Percentiles rank a stretch among this genome's conserved stretches.
Conservation (phyloP, 345 rosid genomes). For the Eucalyptus paniculata region DNA sequence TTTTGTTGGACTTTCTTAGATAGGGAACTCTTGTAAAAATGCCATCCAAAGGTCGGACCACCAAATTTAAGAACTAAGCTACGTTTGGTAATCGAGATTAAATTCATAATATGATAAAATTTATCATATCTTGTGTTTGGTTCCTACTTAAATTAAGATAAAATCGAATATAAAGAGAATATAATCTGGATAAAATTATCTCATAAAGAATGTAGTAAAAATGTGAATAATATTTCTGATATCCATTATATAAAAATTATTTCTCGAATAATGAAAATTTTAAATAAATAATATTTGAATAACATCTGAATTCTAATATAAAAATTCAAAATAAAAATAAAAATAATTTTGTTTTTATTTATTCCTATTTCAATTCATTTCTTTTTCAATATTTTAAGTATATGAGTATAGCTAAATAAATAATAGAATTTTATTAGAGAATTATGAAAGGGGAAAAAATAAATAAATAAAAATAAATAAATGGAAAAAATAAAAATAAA, state of each 20-base stretch:
- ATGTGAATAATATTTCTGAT: accelerated
- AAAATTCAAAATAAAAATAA: no score
- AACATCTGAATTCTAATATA: no score
- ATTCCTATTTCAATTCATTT: neutral
- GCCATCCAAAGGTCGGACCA: accelerated
- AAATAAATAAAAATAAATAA: no score
- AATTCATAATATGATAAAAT: no score
- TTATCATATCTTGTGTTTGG: accelerated
- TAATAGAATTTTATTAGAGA: neutral
- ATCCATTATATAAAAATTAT: no score
- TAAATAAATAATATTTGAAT: neutral
- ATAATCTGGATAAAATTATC: no score
- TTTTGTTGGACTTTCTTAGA: no score
- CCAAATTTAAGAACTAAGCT: no score
- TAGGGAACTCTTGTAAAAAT: accelerated
- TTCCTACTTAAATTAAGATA: accelerated
- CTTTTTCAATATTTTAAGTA: neutral
- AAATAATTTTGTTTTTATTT: no score
- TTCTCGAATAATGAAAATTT: no score
- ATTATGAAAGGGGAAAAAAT: neutral
- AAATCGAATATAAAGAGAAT: accelerated
- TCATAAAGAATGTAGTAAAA: accelerated
- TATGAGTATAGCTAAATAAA: no score
- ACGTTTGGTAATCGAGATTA: accelerated
- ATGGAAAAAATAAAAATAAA: no score